phyloP scores from a whole-genome alignment of 192 early-diverging fungal genomes.

The Coemansia sp. region DNA sequence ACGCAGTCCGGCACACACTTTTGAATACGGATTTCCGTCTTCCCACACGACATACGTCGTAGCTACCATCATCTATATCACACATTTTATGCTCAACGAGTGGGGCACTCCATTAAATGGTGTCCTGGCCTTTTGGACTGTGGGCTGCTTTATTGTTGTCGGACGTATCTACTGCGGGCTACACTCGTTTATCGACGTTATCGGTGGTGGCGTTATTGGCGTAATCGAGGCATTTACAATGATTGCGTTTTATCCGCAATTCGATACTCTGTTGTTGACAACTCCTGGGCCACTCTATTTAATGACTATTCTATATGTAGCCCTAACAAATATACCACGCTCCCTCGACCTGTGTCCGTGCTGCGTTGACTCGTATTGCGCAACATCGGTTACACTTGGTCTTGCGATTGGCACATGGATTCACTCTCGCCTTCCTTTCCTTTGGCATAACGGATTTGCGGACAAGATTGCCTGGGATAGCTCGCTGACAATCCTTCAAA shows the following conservation, averaged over 20 bases:
- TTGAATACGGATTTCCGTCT: conserved; percentile 92
- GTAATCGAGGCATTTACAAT: conserved; percentile 52
- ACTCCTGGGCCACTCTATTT: conserved; percentile 42
- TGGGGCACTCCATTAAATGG: conserved; percentile 31
- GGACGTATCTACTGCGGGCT: conserved; percentile 86
- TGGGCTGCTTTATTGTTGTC: conserved; percentile 58
- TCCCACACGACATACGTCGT: conserved; percentile 84
- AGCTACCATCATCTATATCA: conserved; percentile 61
- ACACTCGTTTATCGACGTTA: conserved; percentile 78
- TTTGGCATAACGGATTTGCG: conserved; percentile 22
- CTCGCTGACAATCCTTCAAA: conserved; percentile 33
- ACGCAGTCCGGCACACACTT: conserved; percentile 59
- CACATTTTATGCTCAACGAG: conserved; percentile 31
- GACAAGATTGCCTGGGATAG: conserved; percentile 44
- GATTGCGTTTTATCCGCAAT: conserved; percentile 18
- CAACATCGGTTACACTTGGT: conserved; percentile 43
- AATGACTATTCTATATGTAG: conserved; percentile 17
- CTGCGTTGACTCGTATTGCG: conserved; percentile 48
- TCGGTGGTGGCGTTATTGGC: conserved; percentile 70
- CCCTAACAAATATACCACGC: conserved; percentile 31
- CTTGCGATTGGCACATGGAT: conserved; percentile 38
- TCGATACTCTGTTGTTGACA: conserved; percentile 37
- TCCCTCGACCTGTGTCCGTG: conserved; percentile 52
- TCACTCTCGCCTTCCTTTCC: conserved; percentile 37
- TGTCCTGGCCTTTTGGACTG: conserved; percentile 49